phyloP scores from a whole-genome alignment of 352 stramenopile species.

The Aphanomyces cochlioides region DNA sequence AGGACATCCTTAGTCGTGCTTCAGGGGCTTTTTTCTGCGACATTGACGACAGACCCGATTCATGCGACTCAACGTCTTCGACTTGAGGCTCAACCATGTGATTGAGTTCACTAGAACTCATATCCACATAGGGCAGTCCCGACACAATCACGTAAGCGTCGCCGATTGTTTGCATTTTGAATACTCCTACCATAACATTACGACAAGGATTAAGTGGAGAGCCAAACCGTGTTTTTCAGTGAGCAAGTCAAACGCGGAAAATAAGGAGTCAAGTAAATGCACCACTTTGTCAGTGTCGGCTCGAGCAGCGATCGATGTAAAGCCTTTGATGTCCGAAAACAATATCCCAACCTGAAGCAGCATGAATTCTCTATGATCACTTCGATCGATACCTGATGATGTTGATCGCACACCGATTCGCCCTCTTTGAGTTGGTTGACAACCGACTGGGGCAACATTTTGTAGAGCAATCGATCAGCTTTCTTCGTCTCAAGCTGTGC shows the following conservation, averaged over 20 bases:
- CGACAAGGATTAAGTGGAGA: neutral
- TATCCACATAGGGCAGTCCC: slow-evolving; percentile 79
- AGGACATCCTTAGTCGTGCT: neutral
- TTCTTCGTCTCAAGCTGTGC: slow-evolving; percentile 83
- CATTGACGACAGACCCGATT: neutral
- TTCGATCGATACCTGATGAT: slow-evolving; percentile 47
- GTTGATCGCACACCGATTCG: slow-evolving; percentile 78
- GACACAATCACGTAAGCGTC: slow-evolving; percentile 91
- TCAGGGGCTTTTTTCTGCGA: neutral
- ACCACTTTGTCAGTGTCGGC: slow-evolving; percentile 84
- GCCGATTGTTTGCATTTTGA: slow-evolving; percentile 92
- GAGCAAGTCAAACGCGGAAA: slow-evolving; percentile 89
- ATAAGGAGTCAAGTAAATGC: slow-evolving; percentile 88
- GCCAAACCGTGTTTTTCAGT: slow-evolving; percentile 81
- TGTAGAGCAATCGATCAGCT: slow-evolving; percentile 74
- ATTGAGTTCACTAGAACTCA: slow-evolving; percentile 41
- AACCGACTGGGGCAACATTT: slow-evolving; percentile 81
- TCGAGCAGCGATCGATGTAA: slow-evolving; percentile 86
- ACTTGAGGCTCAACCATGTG: neutral
- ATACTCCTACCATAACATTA: slow-evolving; percentile 44
- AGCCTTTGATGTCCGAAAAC: slow-evolving; percentile 90
- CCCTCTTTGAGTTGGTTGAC: slow-evolving; percentile 83
- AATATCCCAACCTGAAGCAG: slow-evolving; percentile 68
- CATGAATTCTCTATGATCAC: neutral
- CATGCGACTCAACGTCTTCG: neutral